A percentile compares a stretch with the other conserved stretches of the same genome.
Conservation (phyloP, 1,284 basidiomycete genomes). For the Apiotrichum laibachii region DNA sequence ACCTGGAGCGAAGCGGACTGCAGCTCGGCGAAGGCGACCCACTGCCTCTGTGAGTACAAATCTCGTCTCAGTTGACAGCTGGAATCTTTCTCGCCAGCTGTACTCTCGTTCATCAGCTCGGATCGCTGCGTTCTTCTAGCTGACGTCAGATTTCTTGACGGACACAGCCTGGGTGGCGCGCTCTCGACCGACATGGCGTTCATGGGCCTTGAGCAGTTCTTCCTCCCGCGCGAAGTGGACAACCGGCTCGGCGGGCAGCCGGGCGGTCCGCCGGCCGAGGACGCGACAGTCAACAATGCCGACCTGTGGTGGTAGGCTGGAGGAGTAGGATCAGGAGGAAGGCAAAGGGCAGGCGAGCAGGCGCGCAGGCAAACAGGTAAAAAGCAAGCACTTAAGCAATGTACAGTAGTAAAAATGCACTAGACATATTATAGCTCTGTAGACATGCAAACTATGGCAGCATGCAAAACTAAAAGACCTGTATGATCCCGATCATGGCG, state of each 20-base stretch:
- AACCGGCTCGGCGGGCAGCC: conserved; percentile 20
- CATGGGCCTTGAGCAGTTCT: conserved; percentile 50
- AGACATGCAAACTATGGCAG: no score
- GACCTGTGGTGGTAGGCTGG: background rate
- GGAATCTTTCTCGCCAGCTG: background rate
- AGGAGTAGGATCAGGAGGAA: background rate
- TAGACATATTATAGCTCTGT: no score
- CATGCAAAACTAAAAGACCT: no score
- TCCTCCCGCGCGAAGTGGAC: conserved; percentile 48
- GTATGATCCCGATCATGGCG: no score
- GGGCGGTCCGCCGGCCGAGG: background rate
- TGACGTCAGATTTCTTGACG: conserved; percentile 45
- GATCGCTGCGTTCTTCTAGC: conserved; percentile 1
- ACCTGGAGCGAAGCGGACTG: conserved; percentile 48
- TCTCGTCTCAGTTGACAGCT: background rate
- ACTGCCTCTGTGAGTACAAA: conserved; percentile 44
- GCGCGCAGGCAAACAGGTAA: no score
- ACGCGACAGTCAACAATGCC: background rate
- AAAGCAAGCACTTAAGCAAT: no score
- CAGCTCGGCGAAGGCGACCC: conserved; percentile 44
- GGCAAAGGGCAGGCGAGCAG: no score
- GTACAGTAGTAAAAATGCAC: no score
- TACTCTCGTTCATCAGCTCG: no score
- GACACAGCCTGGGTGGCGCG: conserved; percentile 43
- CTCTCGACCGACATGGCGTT: conserved; percentile 40